Evolutionary conservation across 805 yeast genomes (phyloP), one percentile per base, ranked within the genome.

Genomic region (Wickerhamomyces xylosicus): DNA sequence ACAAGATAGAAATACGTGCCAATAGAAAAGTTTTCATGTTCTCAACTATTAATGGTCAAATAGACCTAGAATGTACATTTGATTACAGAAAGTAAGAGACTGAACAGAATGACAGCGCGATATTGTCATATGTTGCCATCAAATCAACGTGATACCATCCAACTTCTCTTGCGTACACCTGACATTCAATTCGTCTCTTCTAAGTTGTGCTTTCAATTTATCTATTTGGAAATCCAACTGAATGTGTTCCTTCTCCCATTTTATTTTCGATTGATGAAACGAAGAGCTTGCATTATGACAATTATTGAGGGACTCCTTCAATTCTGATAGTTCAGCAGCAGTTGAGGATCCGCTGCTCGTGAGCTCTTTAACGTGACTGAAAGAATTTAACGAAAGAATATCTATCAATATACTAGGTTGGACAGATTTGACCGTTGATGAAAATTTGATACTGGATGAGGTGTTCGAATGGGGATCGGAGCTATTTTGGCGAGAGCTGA

Each of bases 111-210:
- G n/a, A n/a, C n/a, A n/a, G n/a, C n/a, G n/a, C n/a, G n/a, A n/a
- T n/a, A n/a, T n/a, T n/a, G n/a, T n/a, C n/a, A n/a, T n/a, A n/a
- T n/a, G n/a, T 14, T 21, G 25, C 29, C n/a, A 4, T 34, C 31
- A 45, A 9, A 45, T 31, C 22, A 54, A 46, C 20, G 57, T 41
- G 14, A 52, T 43, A 3, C 55, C 44, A 40, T 60, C 62, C 36
- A 60, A 42, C 29, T 57, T 59, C 25, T 62, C 67, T 38, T 59
- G 63, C 1, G 68, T 59, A 14, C 53, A 38, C 14, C 54, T 55
- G 2, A 59, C 61, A 36, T 58, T 61, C 32, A 62, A 34, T 7
- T 54, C 46, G 37, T 61, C 63, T 38, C 55, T 56, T 15, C 49
- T 54, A 11, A 50, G 48, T 31, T 53, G 57, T 1, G 53, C 53